phyloP scores from a whole-genome alignment of 2,329 filamentous ascomycete genomes.

The Phoma sp. region DNA sequence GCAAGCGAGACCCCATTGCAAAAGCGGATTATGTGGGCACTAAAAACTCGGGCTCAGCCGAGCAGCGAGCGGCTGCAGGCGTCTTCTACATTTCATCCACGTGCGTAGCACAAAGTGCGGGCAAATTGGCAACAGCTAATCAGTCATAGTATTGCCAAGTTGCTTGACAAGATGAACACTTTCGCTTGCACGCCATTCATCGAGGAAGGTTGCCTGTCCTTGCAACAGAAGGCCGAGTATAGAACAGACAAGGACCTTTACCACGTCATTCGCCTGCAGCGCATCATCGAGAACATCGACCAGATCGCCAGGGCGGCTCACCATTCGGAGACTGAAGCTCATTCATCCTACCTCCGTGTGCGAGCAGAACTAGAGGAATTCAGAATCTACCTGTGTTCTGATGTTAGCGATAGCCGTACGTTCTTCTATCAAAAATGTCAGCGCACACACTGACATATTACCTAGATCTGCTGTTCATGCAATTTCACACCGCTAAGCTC shows the following conservation, averaged over 20 bases:
- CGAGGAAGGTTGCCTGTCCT: conserved; percentile 47
- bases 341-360: conserved; percentile 40
- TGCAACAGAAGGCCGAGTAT: conserved; percentile 41
- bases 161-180: conserved; percentile 49
- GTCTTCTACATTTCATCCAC: conserved; percentile 54
- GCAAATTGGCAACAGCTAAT: conserved; percentile 14
- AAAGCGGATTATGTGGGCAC: conserved; percentile 8
- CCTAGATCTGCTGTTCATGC: conserved; percentile 48
- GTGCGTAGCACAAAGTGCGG: conserved; percentile 32
- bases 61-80: conserved; percentile 53
- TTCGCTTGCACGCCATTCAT: conserved; percentile 46
- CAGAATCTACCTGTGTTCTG: conserved; percentile 34
- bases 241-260: conserved; percentile 47
- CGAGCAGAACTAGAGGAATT: conserved; percentile 45
- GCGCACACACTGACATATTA: conserved; percentile 1
- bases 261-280: conserved; percentile 48
- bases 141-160: conserved; percentile 40
- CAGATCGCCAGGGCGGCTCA: conserved; percentile 23
- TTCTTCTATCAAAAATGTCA: not conserved
- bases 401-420: conserved; percentile 40
- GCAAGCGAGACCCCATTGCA: conserved; percentile 34
- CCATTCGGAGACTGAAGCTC: conserved; percentile 30
- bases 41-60: conserved; percentile 46
- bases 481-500: conserved; percentile 49
- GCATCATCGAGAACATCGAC: conserved; percentile 49